A percentile compares a stretch with the other conserved stretches of the same genome.
These are phyloP conservation scores for Eimeria maxima DNA, from an alignment of 169 alveolate species.

Conservation along the genomic window DNA sequence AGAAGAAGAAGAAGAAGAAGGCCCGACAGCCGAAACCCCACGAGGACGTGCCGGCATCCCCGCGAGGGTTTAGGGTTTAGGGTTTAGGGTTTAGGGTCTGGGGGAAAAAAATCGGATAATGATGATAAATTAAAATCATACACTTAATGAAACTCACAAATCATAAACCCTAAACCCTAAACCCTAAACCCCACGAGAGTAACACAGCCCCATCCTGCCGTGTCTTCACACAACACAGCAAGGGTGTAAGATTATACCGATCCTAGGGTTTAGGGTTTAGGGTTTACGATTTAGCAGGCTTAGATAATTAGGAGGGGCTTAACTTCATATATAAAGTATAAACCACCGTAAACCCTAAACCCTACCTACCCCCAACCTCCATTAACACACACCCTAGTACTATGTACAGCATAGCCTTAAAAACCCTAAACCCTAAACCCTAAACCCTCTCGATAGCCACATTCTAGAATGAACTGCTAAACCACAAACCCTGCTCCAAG, in stretches of 20 bases:
- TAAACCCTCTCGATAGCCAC: neutral
- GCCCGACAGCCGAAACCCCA: neutral
- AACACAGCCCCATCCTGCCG: neutral
- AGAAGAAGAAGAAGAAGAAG: neutral
- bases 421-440: neutral
- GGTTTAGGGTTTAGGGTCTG: conserved; percentile 39
- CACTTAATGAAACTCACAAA: neutral
- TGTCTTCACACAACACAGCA: neutral
- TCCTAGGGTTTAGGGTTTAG: neutral
- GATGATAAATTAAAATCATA: too few species aligned
- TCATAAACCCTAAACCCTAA: conserved; percentile 42
- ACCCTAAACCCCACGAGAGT: conserved; percentile 11
- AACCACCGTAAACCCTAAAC: neutral
- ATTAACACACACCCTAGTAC: neutral
- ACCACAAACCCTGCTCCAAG: too few species aligned
- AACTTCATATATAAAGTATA: neutral
- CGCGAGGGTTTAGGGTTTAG: conserved; percentile 47
- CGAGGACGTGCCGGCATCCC: neutral
- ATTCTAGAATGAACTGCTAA: too few species aligned
- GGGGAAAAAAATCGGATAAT: neutral
- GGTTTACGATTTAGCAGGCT: neutral
- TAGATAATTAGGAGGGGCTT: neutral
- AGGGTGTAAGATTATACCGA: too few species aligned
- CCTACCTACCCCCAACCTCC: too few species aligned
- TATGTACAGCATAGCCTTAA: neutral